These are phyloP conservation scores for Penicillium concentricum DNA, from an alignment of 2,329 filamentous ascomycete genomes.

Conservation along the genomic window DNA sequence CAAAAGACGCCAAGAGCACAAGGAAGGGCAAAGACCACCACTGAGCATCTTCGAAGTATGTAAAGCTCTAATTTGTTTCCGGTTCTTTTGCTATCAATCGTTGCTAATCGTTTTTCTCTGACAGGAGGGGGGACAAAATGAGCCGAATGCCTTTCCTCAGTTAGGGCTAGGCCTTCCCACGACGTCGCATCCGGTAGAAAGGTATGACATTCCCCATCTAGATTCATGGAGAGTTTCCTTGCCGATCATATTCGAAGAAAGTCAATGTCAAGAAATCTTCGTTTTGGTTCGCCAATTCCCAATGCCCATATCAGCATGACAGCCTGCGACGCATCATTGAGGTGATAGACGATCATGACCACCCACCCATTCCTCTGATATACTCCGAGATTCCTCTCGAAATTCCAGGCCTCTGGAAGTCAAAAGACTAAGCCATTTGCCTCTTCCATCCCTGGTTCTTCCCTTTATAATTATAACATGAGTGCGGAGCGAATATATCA, in stretches of 20 bases:
- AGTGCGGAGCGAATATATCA: no score
- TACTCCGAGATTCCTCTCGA: no score
- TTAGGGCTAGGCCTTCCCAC: not conserved
- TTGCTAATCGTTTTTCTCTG: not conserved
- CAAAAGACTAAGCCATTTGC: no score
- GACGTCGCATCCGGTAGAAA: not conserved
- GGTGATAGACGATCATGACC: no score
- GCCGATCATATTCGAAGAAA: not conserved
- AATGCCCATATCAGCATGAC: no score
- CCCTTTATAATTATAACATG: not conserved
- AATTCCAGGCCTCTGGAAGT: no score
- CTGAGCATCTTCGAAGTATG: not conserved
- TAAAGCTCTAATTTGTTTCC: not conserved
- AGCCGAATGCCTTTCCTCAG: not conserved
- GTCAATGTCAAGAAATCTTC: no score
- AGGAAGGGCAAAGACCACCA: not conserved
- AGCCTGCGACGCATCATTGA: no score
- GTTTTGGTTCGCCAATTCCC: no score
- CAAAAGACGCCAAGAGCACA: not conserved
- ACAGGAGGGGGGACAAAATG: not conserved
- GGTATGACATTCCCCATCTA: not conserved
- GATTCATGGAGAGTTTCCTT: not conserved
- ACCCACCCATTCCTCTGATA: no score
- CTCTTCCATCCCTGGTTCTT: not conserved
- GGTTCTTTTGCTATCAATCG: not conserved